Evolutionary conservation across 2,329 filamentous ascomycete genomes (phyloP), one percentile per base, ranked within the genome.

Genomic region (Penicillium sumatraense): DNA sequence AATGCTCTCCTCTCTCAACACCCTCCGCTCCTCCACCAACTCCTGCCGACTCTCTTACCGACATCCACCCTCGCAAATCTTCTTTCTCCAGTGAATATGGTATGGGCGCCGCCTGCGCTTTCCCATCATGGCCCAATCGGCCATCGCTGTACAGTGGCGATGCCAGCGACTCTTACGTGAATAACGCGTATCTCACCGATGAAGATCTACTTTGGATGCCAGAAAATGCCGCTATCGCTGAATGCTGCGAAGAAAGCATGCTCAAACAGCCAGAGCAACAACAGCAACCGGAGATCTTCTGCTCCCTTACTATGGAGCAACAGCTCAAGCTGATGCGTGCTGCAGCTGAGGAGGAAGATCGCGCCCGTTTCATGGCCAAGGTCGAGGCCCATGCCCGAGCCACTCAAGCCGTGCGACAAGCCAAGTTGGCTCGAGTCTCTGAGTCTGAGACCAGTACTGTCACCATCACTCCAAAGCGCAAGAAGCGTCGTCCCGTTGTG

Each of bases 121-220:
- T 77, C 48, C 75, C 75, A 8, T 77, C 75, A 4, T 78, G 75
- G 75, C 75, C 75, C 42, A 77, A 76, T 67, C 63, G 75, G 5
- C 65, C 72, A 2, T 73, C 73, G 8, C 68, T 78, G 18, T 66
- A 71, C 42, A 70, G 56, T 57, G 62, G 62, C 50, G 67, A 71
- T 41, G 68, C 71, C 3, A 65, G 69, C 10, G 57, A 65, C 13
- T 68, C 67, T 1, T 69, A 60, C 7, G 67, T 71, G 45, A 75
- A 67, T 56, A 75, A 68, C 56, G 72, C 75, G 42, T 77, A 74
- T 49, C 71, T 77, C 24, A 76, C 75, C 11, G 75, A 77, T 44
- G 75, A 77, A 54, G 75, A 77, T 44, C 69, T 77, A 33, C 72
- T 72, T 56, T 69, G 69, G 51, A 67, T 68, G 51, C 66, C 68